Conservation (phyloP, 306 rosid genomes). For the Begonia masoniana region DNA sequence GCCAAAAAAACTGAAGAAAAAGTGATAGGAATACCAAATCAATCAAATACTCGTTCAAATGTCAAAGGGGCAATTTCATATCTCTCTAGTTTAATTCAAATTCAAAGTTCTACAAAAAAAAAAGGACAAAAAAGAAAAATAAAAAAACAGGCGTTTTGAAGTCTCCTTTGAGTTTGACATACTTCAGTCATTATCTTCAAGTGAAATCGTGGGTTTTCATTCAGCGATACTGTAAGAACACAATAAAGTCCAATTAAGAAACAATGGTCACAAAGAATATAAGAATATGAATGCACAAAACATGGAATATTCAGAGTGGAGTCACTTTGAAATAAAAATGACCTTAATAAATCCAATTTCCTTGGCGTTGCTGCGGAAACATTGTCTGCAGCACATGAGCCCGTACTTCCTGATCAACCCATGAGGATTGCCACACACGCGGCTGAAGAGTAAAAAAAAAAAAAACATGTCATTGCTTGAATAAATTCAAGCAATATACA, state of each 20-base stretch:
- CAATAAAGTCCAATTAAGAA: background rate
- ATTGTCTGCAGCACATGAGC: conserved; percentile 51
- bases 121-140: background rate
- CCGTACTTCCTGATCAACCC: conserved; percentile 45
- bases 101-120: background rate
- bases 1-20: too few species aligned
- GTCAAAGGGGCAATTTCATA: too few species aligned
- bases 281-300: too few species aligned
- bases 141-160: background rate
- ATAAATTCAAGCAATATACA: too few species aligned
- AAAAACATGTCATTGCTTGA: background rate
- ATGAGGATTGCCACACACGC: conserved; percentile 49
- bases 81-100: too few species aligned
- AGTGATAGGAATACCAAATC: too few species aligned
- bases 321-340: background rate
- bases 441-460: conserved; percentile 17
- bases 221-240: background rate
- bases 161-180: background rate
- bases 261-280: too few species aligned
- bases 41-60: too few species aligned
- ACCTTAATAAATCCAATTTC: conserved; percentile 49
- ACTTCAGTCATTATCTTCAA: conserved; percentile 11
- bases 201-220: background rate
- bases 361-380: conserved; percentile 55
- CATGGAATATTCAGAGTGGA: too few species aligned